phyloP scores from a whole-genome alignment of 2,329 filamentous ascomycete genomes.

The Arthroderma uncinatum region DNA sequence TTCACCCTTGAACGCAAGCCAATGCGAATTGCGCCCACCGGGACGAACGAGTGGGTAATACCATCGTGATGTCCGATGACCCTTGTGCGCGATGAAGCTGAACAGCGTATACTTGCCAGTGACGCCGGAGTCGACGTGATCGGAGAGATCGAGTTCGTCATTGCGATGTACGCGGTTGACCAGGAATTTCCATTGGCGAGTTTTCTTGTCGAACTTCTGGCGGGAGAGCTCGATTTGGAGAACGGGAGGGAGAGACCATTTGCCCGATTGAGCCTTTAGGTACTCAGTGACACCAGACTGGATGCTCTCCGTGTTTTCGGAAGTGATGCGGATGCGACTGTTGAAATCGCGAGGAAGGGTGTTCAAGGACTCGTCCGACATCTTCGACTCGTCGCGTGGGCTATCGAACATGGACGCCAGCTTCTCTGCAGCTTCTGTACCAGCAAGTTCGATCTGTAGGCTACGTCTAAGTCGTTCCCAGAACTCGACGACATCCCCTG shows the following conservation, averaged over 20 bases:
- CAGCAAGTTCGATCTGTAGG: constrained; percentile 42
- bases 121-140: constrained; percentile 24
- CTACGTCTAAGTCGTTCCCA: constrained; percentile 45
- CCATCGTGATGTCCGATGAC: constrained; percentile 46
- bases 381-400: constrained; percentile 20
- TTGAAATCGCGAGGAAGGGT: constrained; percentile 29
- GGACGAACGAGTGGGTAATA: constrained; percentile 53
- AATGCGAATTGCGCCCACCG: constrained; percentile 43
- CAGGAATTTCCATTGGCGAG: constrained; percentile 47
- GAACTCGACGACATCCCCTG: constrained; percentile 44
- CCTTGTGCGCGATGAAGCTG: constrained; percentile 50
- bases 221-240: constrained; percentile 47
- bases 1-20: constrained; percentile 49
- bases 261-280: constrained; percentile 26
- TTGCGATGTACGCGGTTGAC: constrained; percentile 47
- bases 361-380: constrained; percentile 25
- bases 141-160: constrained; percentile 41
- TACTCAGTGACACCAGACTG: constrained; percentile 27
- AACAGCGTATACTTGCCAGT: constrained; percentile 45
- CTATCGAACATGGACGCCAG: constrained; percentile 41
- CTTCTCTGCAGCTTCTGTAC: constrained; percentile 31
- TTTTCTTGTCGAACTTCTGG: constrained; percentile 44
- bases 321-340: constrained; percentile 30
- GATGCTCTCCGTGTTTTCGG: constrained; percentile 29
- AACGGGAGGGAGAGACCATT: constrained; percentile 38